A percentile compares a stretch with the other conserved stretches of the same genome.
Conservation (phyloP, 2,329 filamentous ascomycete genomes). For the Proliferodiscus dingleyae region DNA sequence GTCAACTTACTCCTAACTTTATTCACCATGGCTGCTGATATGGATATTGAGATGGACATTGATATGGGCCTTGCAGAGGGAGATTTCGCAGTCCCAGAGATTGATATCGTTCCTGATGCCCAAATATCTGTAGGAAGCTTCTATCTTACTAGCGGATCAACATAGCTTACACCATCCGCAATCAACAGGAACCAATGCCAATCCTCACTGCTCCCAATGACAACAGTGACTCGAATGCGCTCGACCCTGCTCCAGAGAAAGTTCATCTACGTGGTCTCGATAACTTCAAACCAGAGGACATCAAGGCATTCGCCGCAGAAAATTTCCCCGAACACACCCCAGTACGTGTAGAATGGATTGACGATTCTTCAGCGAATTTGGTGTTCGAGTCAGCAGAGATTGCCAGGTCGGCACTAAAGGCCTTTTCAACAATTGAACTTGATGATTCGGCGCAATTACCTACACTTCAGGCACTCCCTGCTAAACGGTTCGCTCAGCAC, state of each 20-base stretch:
- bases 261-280: conserved; percentile 77
- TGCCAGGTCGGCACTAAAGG: conserved; percentile 50
- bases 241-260: conserved; percentile 23
- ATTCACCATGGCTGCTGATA: conserved; percentile 34
- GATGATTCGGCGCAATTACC: conserved; percentile 52
- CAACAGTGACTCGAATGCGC: conserved; percentile 19
- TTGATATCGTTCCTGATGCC: conserved; percentile 18
- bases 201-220: conserved; percentile 25
- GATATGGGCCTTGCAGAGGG: conserved; percentile 52
- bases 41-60: conserved; percentile 76
- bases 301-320: conserved; percentile 68
- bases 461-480: conserved; percentile 59
- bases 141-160: background rate
- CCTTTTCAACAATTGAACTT: conserved; percentile 46
- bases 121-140: conserved; percentile 6
- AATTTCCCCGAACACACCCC: conserved; percentile 55
- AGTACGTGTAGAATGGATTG: conserved; percentile 82
- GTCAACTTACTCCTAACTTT: background rate
- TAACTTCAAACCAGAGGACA: conserved; percentile 72
- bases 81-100: conserved; percentile 18
- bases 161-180: conserved; percentile 12
- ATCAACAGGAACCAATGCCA: conserved; percentile 15
- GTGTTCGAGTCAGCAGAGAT: conserved; percentile 58
- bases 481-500: conserved; percentile 63
- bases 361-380: conserved; percentile 86